Evolutionary conservation across 1,139 yeast genomes (phyloP).

Genomic region (Geotrichum australiense): DNA sequence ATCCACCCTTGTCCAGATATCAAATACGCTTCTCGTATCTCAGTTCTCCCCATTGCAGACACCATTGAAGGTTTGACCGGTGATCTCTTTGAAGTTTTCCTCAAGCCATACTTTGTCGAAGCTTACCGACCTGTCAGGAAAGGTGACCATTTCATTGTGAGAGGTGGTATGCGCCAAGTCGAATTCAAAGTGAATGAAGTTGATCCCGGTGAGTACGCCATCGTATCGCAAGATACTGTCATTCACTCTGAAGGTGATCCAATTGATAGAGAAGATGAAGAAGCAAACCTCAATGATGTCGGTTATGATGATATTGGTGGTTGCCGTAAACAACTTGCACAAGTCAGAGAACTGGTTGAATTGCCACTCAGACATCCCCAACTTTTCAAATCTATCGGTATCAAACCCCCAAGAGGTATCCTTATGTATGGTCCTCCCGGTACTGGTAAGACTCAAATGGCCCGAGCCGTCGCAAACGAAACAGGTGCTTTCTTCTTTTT

Average conservation of each 20-base stretch:
- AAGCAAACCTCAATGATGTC: slow-evolving; percentile 88
- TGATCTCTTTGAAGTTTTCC: slow-evolving; percentile 90
- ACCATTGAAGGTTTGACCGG: slow-evolving; percentile 98
- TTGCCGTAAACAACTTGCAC: slow-evolving; percentile 98
- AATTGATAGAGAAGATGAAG: slow-evolving; percentile 97
- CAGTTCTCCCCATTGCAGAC: slow-evolving; percentile 96
- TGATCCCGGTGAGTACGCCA: slow-evolving; percentile 95
- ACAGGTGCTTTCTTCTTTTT: slow-evolving; percentile 98
- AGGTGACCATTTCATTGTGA: slow-evolving; percentile 91
- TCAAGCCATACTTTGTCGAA: slow-evolving; percentile 97
- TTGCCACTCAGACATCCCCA: slow-evolving; percentile 96
- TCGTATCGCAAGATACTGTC: slow-evolving; percentile 96
- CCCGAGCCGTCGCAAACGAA: slow-evolving; percentile 98
- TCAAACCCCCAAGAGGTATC: slow-evolving; percentile 95
- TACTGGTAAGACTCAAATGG: slow-evolving; percentile 98
- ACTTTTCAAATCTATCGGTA: slow-evolving; percentile 92
- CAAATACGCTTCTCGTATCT: slow-evolving; percentile 80
- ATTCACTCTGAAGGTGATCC: slow-evolving; percentile 99
- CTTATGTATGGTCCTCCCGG: slow-evolving; percentile 99
- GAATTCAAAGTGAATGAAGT: slow-evolving; percentile 98
- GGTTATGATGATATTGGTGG: slow-evolving; percentile 99
- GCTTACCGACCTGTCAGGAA: slow-evolving; percentile 98
- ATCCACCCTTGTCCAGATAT: slow-evolving; percentile 97
- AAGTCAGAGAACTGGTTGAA: slow-evolving; percentile 94
- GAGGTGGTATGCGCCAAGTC: slow-evolving; percentile 99